Evolutionary conservation across 768 basidiomycete species (phyloP).

Genomic region (Scleroderma citrinum): DNA sequence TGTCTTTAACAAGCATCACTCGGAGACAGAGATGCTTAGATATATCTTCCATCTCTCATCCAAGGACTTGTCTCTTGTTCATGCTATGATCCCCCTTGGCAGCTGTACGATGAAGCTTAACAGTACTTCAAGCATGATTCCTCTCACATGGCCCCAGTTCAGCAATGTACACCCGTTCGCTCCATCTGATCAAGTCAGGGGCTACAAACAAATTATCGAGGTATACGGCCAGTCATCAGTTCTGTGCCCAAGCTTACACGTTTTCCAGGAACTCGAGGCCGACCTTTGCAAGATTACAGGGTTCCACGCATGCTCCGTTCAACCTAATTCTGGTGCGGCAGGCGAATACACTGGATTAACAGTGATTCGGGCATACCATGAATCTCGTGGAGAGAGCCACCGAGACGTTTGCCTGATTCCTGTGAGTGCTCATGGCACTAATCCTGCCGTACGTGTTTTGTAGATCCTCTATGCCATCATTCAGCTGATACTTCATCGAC

Average conservation of each 20-base stretch:
- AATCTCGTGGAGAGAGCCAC: slow-evolving; percentile 77
- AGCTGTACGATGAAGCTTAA: slow-evolving; percentile 99
- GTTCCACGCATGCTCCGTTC: slow-evolving; percentile 93
- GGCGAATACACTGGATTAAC: slow-evolving; percentile 96
- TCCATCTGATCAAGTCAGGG: slow-evolving; percentile 82
- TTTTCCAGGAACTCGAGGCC: slow-evolving; percentile 74
- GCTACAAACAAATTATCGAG: slow-evolving; percentile 79
- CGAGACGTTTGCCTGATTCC: slow-evolving; percentile 93
- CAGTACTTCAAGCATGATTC: slow-evolving; percentile 96
- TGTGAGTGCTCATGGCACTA: slow-evolving; percentile 95
- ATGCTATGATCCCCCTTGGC: slow-evolving; percentile 94
- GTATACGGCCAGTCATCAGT: slow-evolving; percentile 28
- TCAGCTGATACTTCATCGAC: slow-evolving; percentile 11
- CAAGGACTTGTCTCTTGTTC: slow-evolving; percentile 92
- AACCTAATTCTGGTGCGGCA: slow-evolving; percentile 97
- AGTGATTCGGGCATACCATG: slow-evolving; percentile 92
- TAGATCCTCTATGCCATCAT: background rate
- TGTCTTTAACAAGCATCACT: slow-evolving; percentile 95
- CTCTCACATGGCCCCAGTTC: slow-evolving; percentile 93
- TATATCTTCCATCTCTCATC: slow-evolving; percentile 91
- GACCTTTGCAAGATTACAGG: slow-evolving; percentile 94
- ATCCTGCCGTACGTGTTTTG: slow-evolving; percentile 74
- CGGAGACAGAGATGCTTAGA: slow-evolving; percentile 97
- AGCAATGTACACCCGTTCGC: slow-evolving; percentile 89
- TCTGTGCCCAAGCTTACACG: slow-evolving; percentile 3